Evolutionary conservation across 805 yeast species (phyloP).

Genomic region (Candida khao-thaluensis): DNA sequence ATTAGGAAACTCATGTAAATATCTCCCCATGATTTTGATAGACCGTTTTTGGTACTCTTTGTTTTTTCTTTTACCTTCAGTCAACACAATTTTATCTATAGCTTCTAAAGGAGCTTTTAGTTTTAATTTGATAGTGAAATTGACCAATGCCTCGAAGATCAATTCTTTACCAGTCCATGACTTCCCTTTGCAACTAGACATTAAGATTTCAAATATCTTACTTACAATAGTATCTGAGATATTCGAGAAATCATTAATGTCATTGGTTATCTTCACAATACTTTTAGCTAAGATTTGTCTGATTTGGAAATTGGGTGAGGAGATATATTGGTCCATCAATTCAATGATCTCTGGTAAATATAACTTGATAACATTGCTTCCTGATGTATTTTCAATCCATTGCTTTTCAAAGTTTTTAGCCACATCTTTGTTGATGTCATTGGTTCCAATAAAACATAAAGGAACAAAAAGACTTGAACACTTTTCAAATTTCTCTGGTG

Average conservation of each 20-base stretch:
- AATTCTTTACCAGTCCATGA: constrained; percentile 88
- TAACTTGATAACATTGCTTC: constrained; percentile 70
- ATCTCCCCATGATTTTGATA: constrained; percentile 53
- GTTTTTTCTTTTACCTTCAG: constrained; percentile 69
- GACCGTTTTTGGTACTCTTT: constrained; percentile 59
- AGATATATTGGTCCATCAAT: constrained; percentile 49
- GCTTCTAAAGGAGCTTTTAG: constrained; percentile 33
- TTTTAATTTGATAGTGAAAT: constrained; percentile 49
- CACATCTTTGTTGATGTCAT: constrained; percentile 54
- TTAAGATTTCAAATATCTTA: constrained; percentile 49
- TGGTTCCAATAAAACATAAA: constrained; percentile 71
- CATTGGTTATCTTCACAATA: constrained; percentile 52
- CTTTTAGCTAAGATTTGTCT: constrained; percentile 72
- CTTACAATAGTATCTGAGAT: constrained; percentile 21
- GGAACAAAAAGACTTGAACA: constrained; percentile 71
- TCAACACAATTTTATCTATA: constrained; percentile 45
- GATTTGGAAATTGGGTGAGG: constrained; percentile 57
- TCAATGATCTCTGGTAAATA: constrained; percentile 67
- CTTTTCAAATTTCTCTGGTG: constrained; percentile 63
- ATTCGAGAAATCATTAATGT: constrained; percentile 31
- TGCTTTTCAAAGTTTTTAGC: constrained; percentile 52
- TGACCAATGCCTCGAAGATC: constrained; percentile 67
- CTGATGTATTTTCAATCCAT: constrained; percentile 79
- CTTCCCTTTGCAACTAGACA: constrained; percentile 69
- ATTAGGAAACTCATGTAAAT: constrained; percentile 37